Percentiles rank a stretch among this genome's conserved stretches.
Conservation (phyloP, 2,329 filamentous ascomycete genomes). For the Nigrograna mackinnonii region DNA sequence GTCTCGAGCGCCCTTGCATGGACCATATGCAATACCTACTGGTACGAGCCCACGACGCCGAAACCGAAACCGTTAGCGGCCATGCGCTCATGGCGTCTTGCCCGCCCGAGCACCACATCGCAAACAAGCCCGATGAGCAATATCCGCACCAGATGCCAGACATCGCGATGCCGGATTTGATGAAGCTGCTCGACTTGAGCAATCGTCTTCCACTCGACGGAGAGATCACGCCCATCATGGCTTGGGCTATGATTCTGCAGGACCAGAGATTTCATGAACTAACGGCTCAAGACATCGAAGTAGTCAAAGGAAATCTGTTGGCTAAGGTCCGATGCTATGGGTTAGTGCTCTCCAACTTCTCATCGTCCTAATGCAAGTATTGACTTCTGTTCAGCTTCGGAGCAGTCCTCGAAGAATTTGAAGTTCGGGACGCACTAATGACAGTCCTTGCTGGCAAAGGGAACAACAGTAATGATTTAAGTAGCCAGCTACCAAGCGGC, state of each 20-base stretch:
- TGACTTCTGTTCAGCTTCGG: conserved; percentile 56
- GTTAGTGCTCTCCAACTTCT: conserved; percentile 56
- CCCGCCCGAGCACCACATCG: conserved; percentile 70
- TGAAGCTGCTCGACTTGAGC: conserved; percentile 83
- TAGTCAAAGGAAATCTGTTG: conserved; percentile 72
- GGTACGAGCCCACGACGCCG: conserved; percentile 57
- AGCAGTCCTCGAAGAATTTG: conserved; percentile 72
- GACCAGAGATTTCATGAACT: conserved; percentile 64
- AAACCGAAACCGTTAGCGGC: conserved; percentile 65
- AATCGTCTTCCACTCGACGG: conserved; percentile 80
- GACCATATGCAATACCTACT: conserved; percentile 83
- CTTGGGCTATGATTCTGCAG: conserved; percentile 79
- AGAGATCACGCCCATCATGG: conserved; percentile 94
- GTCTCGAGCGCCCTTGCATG: conserved; percentile 94
- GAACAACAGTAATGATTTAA: conserved; percentile 8
- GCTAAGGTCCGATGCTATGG: conserved; percentile 91
- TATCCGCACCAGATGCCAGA: conserved; percentile 78
- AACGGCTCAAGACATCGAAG: conserved; percentile 68
- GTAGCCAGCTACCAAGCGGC: too few species aligned
- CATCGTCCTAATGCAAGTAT: not conserved
- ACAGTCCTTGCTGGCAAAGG: conserved; percentile 66
- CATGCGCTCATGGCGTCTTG: conserved; percentile 94
- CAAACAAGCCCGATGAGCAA: conserved; percentile 56
- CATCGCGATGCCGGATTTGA: conserved; percentile 70
- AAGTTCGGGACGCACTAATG: conserved; percentile 77